Base-by-base conservation (phyloP, 345 rosid species). In the Lepidium didymum region DNA sequence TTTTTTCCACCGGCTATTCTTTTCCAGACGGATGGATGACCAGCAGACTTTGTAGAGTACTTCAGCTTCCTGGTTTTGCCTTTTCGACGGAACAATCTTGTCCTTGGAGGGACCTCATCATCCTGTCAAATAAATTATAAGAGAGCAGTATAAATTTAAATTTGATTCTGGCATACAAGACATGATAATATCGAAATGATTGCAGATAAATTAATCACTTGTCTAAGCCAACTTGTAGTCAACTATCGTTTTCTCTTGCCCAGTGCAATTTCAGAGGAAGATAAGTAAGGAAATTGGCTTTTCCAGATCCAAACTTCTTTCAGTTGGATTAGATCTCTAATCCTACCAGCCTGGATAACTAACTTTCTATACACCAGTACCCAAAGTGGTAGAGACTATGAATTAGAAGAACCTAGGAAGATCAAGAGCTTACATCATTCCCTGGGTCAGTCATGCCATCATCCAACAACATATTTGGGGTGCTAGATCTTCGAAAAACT, bases 11-110 rank as follows among this genome's bases (percentile, higher is more conserved):
- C 97, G 3, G 91, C 96, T 69, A 94, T 87, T 83, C 96, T 82
- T 89, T 94, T 91, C 99, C 99, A 86, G 35, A 85, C 79, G 56
- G 97, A 89, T 38, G 99, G 99, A 68, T 94, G 97, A 63, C 97
- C 99, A 60, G 96, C 88, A 62, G 99, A 94, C 73, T 94, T 94
- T 88, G 78, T 75, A 59, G 99, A 94, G 85, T 94, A 91, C 77
- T 91, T 94, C 35, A 89, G 88, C 78, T 89, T 94, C 73, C 92
- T 86, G 51, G 92, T 77, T 83, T 87, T 91, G 64, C 97, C 97
- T 76, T 83, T 86, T 77, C 94, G 83, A 62, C 96, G 96, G 76
- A 91, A 70, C 67, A 91, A 49, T 53, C 96, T 81, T 35, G 90
- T 72, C 81, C 95, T 87, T 79, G 95, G 82, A 47, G 85, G 85